Percentiles rank a stretch among this genome's conserved stretches.
Conservation (phyloP, 805 yeast species). For the Suhomyces emberorum region DNA sequence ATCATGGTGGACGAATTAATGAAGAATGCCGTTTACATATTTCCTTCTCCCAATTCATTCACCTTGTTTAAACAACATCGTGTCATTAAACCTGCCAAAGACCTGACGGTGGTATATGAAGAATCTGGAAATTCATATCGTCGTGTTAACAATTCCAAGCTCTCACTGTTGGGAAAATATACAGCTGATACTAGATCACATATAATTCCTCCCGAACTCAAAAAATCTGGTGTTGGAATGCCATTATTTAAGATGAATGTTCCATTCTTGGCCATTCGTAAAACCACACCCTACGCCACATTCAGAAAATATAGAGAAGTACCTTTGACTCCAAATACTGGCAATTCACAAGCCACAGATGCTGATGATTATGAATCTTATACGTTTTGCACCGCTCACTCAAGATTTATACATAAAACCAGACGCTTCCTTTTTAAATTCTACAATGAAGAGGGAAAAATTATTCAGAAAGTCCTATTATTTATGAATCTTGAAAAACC, state of each 20-base stretch:
- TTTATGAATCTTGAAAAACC: constrained; percentile 37
- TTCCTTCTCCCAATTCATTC: constrained; percentile 29
- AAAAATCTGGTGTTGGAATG: constrained; percentile 31
- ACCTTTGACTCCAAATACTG: constrained; percentile 21
- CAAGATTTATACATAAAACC: constrained; percentile 24
- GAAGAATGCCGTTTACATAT: constrained; percentile 26
- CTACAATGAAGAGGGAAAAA: constrained; percentile 13
- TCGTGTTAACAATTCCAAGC: constrained; percentile 7
- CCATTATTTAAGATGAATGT: constrained; percentile 35
- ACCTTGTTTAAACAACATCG: constrained; percentile 26
- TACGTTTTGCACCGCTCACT: constrained; percentile 30
- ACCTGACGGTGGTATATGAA: constrained; percentile 19
- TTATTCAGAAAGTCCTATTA: constrained; percentile 18
- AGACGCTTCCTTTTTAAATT: constrained; percentile 31
- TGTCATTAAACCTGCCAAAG: constrained; percentile 18
- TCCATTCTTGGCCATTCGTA: constrained; percentile 38
- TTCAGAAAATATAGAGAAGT: constrained; percentile 30
- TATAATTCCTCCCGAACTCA: constrained; percentile 30
- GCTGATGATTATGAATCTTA: constrained; percentile 32
- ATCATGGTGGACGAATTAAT: constrained; percentile 34
- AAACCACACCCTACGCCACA: constrained; percentile 31
- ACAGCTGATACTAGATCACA: constrained; percentile 28
- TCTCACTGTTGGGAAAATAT: constrained; percentile 1
- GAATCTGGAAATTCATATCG: constrained; percentile 9
- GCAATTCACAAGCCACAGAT: constrained; percentile 6